phyloP scores from a whole-genome alignment of 176 grass and related monocot genomes.

The Carex littledalei region DNA sequence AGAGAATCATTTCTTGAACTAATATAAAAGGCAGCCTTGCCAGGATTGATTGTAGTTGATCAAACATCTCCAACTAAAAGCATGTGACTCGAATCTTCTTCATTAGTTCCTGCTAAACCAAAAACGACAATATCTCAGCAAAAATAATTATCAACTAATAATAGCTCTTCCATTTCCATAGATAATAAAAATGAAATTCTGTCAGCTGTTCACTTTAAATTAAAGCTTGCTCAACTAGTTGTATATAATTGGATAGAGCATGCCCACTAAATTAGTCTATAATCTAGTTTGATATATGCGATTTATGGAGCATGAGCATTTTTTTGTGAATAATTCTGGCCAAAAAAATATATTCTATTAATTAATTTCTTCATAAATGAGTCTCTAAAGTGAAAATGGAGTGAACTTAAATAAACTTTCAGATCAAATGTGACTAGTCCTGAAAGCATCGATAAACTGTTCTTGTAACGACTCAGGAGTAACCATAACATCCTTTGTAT shows the following conservation, averaged over 20 bases:
- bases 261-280: neutral
- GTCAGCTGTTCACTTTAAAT: neutral
- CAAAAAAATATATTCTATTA: neutral
- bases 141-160: conserved; percentile 23
- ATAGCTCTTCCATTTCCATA: conserved; percentile 1
- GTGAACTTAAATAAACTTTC: no score
- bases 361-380: no score
- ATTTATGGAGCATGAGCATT: neutral
- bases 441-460: no score
- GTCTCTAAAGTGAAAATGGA: no score
- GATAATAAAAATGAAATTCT: conserved; percentile 23
- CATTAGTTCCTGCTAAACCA: conserved; percentile 58
- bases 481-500: neutral
- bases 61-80: conserved; percentile 36
- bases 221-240: neutral
- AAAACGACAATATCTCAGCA: conserved; percentile 17
- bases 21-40: conserved; percentile 1
- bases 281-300: no score
- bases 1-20: neutral
- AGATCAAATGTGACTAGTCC: no score
- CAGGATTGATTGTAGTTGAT: conserved; percentile 4
- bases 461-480: no score
- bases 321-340: neutral
- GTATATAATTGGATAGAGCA: neutral
- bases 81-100: conserved; percentile 63